Conservation (phyloP, 768 basidiomycete species). For the Hortiboletus flavorubellus region DNA sequence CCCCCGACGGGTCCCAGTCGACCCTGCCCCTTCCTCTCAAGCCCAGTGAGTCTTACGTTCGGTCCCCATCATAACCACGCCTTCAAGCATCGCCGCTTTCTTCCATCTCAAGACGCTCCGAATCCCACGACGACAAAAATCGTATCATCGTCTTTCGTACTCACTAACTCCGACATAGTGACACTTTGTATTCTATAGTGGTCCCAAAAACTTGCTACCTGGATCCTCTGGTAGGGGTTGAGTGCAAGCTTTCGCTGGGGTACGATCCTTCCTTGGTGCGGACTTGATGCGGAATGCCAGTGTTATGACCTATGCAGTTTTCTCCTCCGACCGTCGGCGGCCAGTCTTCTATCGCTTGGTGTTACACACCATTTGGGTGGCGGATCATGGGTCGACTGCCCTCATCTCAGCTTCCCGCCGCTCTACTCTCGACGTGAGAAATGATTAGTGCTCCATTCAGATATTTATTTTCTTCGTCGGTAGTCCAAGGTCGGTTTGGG, state of each 20-base stretch:
- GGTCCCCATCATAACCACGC: background rate
- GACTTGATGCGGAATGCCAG: too few relatives aligned
- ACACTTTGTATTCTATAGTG: conserved; percentile 23
- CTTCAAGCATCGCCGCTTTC: background rate
- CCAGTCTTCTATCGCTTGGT: background rate
- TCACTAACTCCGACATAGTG: conserved; percentile 2
- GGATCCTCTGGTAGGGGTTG: background rate
- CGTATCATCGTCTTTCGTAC: background rate
- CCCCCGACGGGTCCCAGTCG: too few relatives aligned
- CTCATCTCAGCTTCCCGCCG: conserved; percentile 9
- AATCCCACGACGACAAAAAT: background rate
- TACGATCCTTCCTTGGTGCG: background rate
- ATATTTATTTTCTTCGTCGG: background rate
- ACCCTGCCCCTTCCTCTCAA: too few relatives aligned
- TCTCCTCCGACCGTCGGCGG: background rate
- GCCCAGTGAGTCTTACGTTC: too few relatives aligned
- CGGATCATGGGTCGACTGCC: background rate
- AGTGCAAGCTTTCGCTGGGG: background rate
- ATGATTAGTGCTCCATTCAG: background rate
- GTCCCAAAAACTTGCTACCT: background rate
- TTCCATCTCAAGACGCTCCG: background rate
- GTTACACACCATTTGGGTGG: background rate
- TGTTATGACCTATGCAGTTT: background rate
- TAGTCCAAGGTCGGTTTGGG: background rate
- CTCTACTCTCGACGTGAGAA: conserved; percentile 9